Base-by-base conservation (phyloP, 2,329 filamentous ascomycete species). In the Lasiodiplodia citricola region DNA sequence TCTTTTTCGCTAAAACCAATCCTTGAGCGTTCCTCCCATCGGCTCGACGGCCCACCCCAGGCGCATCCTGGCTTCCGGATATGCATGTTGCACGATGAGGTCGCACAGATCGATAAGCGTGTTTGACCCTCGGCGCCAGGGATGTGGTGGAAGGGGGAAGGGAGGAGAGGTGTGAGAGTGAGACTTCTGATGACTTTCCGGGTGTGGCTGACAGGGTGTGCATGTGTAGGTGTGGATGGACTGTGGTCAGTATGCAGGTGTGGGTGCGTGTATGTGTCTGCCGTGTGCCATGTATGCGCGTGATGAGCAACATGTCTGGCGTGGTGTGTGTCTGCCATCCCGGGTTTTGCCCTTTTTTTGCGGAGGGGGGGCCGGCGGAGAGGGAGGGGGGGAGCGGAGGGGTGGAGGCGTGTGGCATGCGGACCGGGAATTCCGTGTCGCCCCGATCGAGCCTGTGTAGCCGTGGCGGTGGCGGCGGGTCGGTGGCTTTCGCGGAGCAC, bases 291-390 rank as follows among this genome's bases (percentile, higher is more conserved):
- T 57, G 57, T 41, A 47, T 62, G 37, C 38, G 35, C 35, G 56
- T 58, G 44, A 47, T 21, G 44, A 47, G 44, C 44, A 47, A 21
- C 44, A 47, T 21, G 18, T 47, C 44, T 47, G 44, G 44, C 44
- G 58, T 51, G 41, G 41, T 62, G 58, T n/a, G n/a, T 62, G 58
- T 50, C 37, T 62, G 58, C 25, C 28, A 23, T 62, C 58, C 58
- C 58, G 58, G 58, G 58, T 62, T 62, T 51, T 62, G 58, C 41
- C 41, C n/a, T 31, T 28, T 28, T 18, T 11, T 28, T 23, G 57
- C 37, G 37, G 57, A 18, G 13, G 41, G 41, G 47, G 23, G 57
- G 58, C n/a, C 35, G 41, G 35, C 35, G n/a, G n/a, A 21, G 44
- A 47, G 44, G 14, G 18, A 28, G 54, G 14, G 28, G 54, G 44